These are phyloP conservation scores for Boeremia lycopersici DNA, from an alignment of 2,329 filamentous ascomycete genomes.

Conservation along the genomic window DNA sequence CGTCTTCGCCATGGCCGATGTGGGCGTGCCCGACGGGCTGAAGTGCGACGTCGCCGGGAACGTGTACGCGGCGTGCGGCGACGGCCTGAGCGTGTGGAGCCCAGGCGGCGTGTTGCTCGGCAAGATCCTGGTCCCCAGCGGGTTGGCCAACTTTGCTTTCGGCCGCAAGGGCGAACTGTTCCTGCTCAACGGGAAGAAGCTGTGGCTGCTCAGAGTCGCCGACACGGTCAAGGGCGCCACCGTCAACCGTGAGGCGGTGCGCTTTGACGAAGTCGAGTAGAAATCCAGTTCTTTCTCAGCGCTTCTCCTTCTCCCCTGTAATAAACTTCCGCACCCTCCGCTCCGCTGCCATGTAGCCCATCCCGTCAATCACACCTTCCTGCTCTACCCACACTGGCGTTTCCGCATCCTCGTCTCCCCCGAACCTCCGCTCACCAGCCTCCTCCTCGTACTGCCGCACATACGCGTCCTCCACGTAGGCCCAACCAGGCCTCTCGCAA, in stretches of 20 bases:
- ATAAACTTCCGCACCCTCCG: slow-evolving; percentile 42
- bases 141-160: slow-evolving; percentile 57
- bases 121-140: slow-evolving; percentile 36
- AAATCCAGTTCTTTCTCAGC: too few species aligned
- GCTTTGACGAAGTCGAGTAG: slow-evolving; percentile 12
- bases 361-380: slow-evolving; percentile 24
- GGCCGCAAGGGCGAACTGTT: slow-evolving; percentile 54
- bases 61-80: slow-evolving; percentile 57
- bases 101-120: slow-evolving; percentile 53
- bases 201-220: slow-evolving; percentile 22
- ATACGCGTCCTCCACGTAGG: slow-evolving; percentile 41
- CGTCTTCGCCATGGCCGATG: slow-evolving; percentile 33
- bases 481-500: slow-evolving; percentile 43
- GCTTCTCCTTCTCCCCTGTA: slow-evolving; percentile 8
- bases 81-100: slow-evolving; percentile 58
- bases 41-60: slow-evolving; percentile 51
- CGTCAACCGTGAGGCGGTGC: slow-evolving; percentile 7
- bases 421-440: slow-evolving; percentile 14
- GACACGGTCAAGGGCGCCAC: slow-evolving; percentile 18
- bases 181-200: slow-evolving; percentile 51
- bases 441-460: slow-evolving; percentile 8
- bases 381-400: slow-evolving; percentile 33
- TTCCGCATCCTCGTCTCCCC: slow-evolving; percentile 1
- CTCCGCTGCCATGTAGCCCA: slow-evolving; percentile 40
- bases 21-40: slow-evolving; percentile 29